Conservation (phyloP, 1,139 yeast species). For the Kluyveromyces sp. region DNA sequence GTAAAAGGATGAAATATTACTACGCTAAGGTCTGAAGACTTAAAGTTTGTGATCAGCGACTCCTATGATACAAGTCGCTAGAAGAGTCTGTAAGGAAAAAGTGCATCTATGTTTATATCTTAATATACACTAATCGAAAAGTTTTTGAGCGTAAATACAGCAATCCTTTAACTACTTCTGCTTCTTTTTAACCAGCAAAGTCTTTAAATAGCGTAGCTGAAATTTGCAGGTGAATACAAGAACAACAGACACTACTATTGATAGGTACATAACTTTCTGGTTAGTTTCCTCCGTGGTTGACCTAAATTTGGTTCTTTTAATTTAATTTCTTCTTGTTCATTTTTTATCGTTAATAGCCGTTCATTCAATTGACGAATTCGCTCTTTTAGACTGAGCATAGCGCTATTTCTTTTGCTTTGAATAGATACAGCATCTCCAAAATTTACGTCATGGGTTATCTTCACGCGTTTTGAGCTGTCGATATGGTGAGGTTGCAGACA, state of each 20-base stretch:
- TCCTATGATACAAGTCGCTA: too few relatives aligned
- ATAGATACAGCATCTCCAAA: conserved; percentile 41
- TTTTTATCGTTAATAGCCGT: conserved; percentile 41
- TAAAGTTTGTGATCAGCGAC: too few relatives aligned
- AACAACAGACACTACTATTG: conserved; percentile 42
- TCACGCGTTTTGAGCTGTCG: conserved; percentile 34
- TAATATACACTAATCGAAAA: too few relatives aligned
- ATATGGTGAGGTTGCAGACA: conserved; percentile 50
- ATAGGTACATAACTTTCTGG: conserved; percentile 46
- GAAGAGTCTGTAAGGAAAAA: too few relatives aligned
- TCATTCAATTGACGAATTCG: conserved; percentile 39
- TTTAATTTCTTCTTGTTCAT: conserved; percentile 46
- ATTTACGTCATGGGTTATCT: conserved; percentile 42
- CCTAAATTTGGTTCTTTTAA: conserved; percentile 48
- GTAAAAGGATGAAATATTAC: too few relatives aligned
- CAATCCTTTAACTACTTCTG: conserved; percentile 31
- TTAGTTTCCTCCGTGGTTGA: conserved; percentile 49
- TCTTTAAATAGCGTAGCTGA: conserved; percentile 53
- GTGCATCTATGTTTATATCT: too few relatives aligned
- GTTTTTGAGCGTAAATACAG: too few relatives aligned
- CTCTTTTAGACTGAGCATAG: conserved; percentile 35
- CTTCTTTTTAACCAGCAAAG: conserved; percentile 58
- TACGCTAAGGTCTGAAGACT: too few relatives aligned
- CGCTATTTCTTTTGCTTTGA: conserved; percentile 41
- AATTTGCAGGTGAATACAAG: conserved; percentile 46